phyloP scores from a whole-genome alignment of 176 grass and related monocot genomes.

The Juncus inflexus region DNA sequence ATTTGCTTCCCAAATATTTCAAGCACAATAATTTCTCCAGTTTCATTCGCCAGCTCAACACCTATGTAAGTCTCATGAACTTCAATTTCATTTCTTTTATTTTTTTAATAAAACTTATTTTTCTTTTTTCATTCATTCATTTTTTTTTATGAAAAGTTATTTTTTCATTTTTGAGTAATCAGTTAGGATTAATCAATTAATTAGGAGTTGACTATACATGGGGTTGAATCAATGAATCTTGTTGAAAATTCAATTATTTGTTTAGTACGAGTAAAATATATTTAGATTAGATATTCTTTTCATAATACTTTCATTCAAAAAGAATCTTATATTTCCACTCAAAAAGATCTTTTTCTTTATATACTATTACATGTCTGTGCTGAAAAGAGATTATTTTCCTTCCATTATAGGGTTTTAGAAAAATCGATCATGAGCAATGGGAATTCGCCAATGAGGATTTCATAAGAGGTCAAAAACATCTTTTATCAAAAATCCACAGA shows the following conservation, averaged over 20 bases:
- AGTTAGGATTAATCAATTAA: background rate
- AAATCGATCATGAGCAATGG: constrained; percentile 68
- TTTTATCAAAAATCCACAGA: constrained; percentile 65
- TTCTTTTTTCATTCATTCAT: background rate
- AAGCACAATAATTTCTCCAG: constrained; percentile 97
- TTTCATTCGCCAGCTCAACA: constrained; percentile 92
- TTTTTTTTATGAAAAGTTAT: background rate
- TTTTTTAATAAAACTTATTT: background rate
- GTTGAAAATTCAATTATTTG: background rate
- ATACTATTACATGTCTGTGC: background rate
- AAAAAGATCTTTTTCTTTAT: background rate
- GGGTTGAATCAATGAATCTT: constrained; percentile 4
- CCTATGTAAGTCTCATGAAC: constrained; percentile 49
- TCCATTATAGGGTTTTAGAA: constrained; percentile 63
- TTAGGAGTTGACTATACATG: constrained; percentile 16
- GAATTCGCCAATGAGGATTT: constrained; percentile 92
- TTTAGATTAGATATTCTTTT: background rate
- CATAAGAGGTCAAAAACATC: constrained; percentile 56
- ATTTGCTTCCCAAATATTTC: constrained; percentile 84
- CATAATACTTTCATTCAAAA: constrained; percentile 5
- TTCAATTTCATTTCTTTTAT: background rate
- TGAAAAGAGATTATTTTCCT: background rate
- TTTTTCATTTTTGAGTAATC: background rate
- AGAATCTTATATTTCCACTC: background rate
- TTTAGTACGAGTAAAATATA: background rate